phyloP scores from a whole-genome alignment of 2,329 filamentous ascomycete species.

The Pseudogymnoascus sp. region DNA sequence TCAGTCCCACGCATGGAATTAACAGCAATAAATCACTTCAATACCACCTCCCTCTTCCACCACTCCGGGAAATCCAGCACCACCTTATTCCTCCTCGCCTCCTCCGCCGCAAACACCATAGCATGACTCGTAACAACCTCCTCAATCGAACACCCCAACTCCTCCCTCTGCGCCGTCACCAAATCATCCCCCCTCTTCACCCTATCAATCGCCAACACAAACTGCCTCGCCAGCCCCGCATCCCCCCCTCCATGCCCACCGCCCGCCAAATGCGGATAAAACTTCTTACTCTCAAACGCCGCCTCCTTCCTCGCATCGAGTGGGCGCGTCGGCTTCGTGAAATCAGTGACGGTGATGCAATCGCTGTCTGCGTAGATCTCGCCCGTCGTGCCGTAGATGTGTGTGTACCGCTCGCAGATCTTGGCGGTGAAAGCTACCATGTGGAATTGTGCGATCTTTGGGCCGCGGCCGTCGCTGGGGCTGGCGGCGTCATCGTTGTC shows the following conservation, averaged over 20 bases:
- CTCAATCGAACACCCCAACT: conserved; percentile 76
- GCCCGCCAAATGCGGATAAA: conserved; percentile 55
- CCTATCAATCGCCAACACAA: conserved; percentile 72
- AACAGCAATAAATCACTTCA: not conserved
- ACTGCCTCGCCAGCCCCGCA: conserved; percentile 72
- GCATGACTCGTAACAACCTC: conserved; percentile 87
- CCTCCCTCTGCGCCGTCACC: conserved; percentile 63
- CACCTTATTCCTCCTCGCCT: conserved; percentile 63
- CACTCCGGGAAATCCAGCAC: conserved; percentile 71
- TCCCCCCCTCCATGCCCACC: conserved; percentile 73
- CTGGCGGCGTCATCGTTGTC: conserved; percentile 53
- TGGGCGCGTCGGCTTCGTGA: conserved; percentile 45
- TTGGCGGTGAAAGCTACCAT: conserved; percentile 89
- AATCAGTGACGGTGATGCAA: conserved; percentile 70
- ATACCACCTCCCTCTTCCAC: conserved; percentile 54
- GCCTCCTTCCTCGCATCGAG: not conserved
- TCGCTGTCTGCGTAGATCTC: conserved; percentile 81
- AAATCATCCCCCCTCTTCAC: conserved; percentile 68
- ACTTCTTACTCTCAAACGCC: conserved; percentile 38
- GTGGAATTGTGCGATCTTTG: conserved; percentile 85
- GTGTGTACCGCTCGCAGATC: conserved; percentile 77
- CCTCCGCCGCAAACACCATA: conserved; percentile 89
- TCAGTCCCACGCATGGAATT: not conserved
- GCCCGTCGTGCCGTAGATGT: conserved; percentile 79
- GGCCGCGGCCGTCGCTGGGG: conserved; percentile 39